Conservation (phyloP, 805 yeast species). For the Torulaspora indica region DNA sequence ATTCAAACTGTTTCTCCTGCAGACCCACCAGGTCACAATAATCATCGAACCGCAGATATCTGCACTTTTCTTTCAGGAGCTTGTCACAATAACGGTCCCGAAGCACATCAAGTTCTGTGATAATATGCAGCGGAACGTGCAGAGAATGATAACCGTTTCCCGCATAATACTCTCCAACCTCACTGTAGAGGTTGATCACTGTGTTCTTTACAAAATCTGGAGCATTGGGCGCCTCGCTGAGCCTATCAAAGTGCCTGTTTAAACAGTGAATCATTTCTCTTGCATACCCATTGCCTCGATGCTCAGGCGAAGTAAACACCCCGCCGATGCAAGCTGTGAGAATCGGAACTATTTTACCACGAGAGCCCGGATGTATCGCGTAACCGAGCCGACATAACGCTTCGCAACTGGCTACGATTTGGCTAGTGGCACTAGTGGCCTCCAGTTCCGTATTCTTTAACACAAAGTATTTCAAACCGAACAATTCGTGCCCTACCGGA, state of each 20-base stretch:
- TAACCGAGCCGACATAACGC: constrained; percentile 39
- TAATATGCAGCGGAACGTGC: constrained; percentile 38
- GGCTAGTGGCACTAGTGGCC: constrained; percentile 26
- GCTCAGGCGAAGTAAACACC: constrained; percentile 48
- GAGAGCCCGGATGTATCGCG: constrained; percentile 25
- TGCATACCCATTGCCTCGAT: constrained; percentile 56
- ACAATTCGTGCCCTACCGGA: constrained; percentile 20
- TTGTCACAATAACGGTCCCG: constrained; percentile 16
- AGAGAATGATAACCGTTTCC: constrained; percentile 53
- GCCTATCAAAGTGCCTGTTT: constrained; percentile 34
- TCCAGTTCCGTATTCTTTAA: constrained; percentile 29
- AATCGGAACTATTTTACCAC: constrained; percentile 30
- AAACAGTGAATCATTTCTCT: constrained; percentile 41
- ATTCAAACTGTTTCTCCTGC: constrained; percentile 25
- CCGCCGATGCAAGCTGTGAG: constrained; percentile 50
- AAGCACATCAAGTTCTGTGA: constrained; percentile 27
- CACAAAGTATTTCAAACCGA: constrained; percentile 38
- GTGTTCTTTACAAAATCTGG: constrained; percentile 32
- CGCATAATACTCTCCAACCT: constrained; percentile 62
- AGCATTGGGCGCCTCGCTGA: constrained; percentile 19
- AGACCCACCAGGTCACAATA: constrained; percentile 32
- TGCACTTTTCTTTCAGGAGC: constrained; percentile 13
- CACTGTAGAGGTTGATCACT: constrained; percentile 58
- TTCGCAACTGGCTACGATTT: constrained; percentile 42
- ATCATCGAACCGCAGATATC: constrained; percentile 31